These are phyloP conservation scores for Epichloe scottii DNA, from an alignment of 2,329 filamentous ascomycete genomes.

Conservation along the genomic window DNA sequence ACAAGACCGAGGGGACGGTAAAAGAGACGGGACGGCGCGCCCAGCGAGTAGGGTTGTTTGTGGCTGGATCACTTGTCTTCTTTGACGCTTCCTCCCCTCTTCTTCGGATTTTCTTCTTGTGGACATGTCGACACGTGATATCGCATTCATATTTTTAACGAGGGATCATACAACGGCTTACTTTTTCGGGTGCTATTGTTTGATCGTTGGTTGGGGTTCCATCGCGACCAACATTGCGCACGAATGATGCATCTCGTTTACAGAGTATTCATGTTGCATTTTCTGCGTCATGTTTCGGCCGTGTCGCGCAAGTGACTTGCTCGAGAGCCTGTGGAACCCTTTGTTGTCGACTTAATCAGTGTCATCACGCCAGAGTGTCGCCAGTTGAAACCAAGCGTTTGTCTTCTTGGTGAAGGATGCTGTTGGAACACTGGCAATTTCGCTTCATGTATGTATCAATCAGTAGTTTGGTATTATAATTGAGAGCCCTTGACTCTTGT, in stretches of 20 bases:
- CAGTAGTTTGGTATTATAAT: too few species aligned
- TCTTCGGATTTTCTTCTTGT: neutral
- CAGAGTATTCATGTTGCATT: too few species aligned
- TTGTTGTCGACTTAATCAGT: neutral
- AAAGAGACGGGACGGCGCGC: constrained; percentile 4
- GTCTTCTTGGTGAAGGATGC: neutral
- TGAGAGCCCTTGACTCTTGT: neutral
- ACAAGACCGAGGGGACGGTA: neutral
- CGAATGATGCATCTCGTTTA: neutral
- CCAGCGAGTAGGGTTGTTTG: too few species aligned
- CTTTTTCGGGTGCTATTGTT: neutral
- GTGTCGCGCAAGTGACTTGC: neutral
- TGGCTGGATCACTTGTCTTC: neutral
- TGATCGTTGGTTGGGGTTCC: neutral
- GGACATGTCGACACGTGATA: neutral
- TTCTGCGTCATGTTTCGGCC: neutral
- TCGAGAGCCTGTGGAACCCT: neutral
- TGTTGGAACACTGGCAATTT: neutral
- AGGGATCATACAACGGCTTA: neutral
- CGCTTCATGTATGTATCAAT: neutral
- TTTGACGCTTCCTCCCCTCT: neutral
- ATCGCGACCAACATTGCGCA: neutral
- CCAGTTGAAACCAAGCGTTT: neutral
- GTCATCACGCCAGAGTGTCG: neutral
- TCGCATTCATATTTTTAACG: neutral